A percentile compares a stretch with the other conserved stretches of the same genome.
phyloP scores from a whole-genome alignment of 768 basidiomycete genomes.

The Punctularia strigosozonata region DNA sequence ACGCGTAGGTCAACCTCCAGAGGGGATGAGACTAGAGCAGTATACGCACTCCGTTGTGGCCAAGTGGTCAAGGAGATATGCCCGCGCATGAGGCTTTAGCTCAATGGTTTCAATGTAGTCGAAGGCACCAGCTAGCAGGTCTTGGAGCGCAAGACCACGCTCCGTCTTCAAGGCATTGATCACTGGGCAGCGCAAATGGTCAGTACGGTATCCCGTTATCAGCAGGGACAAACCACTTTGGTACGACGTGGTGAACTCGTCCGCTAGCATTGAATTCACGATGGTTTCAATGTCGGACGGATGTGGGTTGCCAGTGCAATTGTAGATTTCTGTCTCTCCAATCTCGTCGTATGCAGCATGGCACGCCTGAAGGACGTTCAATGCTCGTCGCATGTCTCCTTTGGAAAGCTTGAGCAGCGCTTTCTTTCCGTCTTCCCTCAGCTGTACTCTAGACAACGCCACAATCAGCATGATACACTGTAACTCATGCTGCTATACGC shows the following conservation, averaged over 20 bases:
- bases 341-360: conserved; percentile 90
- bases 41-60: conserved; percentile 86
- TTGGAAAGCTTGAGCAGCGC: conserved; percentile 90
- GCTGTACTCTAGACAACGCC: conserved; percentile 49
- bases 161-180: conserved; percentile 81
- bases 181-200: conserved; percentile 34
- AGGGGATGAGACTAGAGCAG: neutral
- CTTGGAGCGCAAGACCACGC: conserved; percentile 89
- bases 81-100: conserved; percentile 72
- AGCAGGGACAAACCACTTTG: conserved; percentile 36
- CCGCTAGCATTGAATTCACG: conserved; percentile 89
- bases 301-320: conserved; percentile 94
- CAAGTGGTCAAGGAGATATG: conserved; percentile 85
- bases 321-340: conserved; percentile 88
- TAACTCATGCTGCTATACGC: conserved; percentile 13
- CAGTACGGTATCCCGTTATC: conserved; percentile 1
- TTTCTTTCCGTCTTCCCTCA: conserved; percentile 76
- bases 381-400: conserved; percentile 94
- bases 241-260: conserved; percentile 90
- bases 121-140: conserved; percentile 83
- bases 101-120: conserved; percentile 85
- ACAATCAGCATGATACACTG: conserved; percentile 1
- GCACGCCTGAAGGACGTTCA: conserved; percentile 95
- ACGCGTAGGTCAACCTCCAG: neutral
- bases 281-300: conserved; percentile 90